Evolutionary conservation across 169 alveolate genomes (phyloP).

Genomic region (Perkinsus chesapeaki): DNA sequence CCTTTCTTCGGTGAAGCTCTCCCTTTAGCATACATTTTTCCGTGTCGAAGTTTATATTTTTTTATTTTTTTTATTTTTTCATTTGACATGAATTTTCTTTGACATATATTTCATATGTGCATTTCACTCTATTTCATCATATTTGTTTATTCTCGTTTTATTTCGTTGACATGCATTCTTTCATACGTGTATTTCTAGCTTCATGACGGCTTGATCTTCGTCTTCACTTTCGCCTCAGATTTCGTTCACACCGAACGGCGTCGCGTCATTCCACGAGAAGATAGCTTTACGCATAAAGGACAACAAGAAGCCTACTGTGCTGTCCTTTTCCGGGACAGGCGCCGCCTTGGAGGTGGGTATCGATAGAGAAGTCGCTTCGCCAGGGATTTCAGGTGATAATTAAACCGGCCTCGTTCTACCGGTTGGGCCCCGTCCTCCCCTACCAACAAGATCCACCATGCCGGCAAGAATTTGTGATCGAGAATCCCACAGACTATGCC

Average conservation of each 20-base stretch:
- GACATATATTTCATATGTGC: no score
- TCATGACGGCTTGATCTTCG: no score
- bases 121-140: no score
- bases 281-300: constrained; percentile 67
- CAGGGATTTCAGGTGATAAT: background rate
- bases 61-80: no score
- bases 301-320: constrained; percentile 47
- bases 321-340: background rate
- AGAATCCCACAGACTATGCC: constrained; percentile 74
- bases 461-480: constrained; percentile 50
- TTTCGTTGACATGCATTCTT: no score
- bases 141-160: no score
- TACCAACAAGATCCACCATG: constrained; percentile 59
- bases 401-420: constrained; percentile 19
- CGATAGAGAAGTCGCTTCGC: background rate
- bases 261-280: constrained; percentile 58
- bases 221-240: constrained; percentile 27
- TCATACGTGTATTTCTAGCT: no score
- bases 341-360: background rate
- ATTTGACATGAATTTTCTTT: no score
- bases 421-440: constrained; percentile 81
- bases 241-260: constrained; percentile 69
- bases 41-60: no score
- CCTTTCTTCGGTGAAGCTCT: no score
- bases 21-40: no score